These are phyloP conservation scores for Trifolium subterraneum DNA, from an alignment of 306 rosid species.

Conservation along the genomic window DNA sequence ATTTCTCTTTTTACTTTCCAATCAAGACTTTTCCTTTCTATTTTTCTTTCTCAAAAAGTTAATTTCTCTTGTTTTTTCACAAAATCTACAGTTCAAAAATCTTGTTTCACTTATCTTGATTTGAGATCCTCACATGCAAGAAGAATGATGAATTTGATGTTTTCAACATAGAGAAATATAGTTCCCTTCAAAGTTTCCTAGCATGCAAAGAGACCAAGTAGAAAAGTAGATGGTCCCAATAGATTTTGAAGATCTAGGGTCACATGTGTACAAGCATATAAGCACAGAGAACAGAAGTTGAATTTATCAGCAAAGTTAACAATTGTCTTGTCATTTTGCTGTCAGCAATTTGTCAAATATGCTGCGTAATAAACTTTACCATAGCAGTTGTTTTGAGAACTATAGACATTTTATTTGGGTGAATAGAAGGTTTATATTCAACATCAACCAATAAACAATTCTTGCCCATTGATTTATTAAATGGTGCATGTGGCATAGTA, in stretches of 20 bases:
- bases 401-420: neutral
- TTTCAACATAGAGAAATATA: neutral
- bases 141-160: too few relatives aligned
- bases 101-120: too few relatives aligned
- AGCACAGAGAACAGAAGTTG: conserved; percentile 41
- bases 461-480: neutral
- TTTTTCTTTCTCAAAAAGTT: too few relatives aligned
- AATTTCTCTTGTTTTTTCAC: too few relatives aligned
- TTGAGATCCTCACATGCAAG: too few relatives aligned
- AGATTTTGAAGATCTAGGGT: conserved; percentile 26
- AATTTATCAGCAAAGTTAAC: conserved; percentile 39
- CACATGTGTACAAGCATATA: conserved; percentile 64
- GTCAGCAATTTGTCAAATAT: conserved; percentile 38
- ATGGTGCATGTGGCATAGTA: conserved; percentile 6
- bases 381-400: neutral
- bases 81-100: too few relatives aligned
- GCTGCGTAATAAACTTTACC: conserved; percentile 1
- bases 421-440: neutral
- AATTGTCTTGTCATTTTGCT: conserved; percentile 56
- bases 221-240: conserved; percentile 52
- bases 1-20: too few relatives aligned
- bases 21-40: too few relatives aligned
- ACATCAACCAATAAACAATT: conserved; percentile 12
- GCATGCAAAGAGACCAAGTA: conserved; percentile 36
- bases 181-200: conserved; percentile 19